A percentile compares a stretch with the other conserved stretches of the same genome.
Conservation (phyloP, 164 flowering plant genomes). For the Vitis labrusca region DNA sequence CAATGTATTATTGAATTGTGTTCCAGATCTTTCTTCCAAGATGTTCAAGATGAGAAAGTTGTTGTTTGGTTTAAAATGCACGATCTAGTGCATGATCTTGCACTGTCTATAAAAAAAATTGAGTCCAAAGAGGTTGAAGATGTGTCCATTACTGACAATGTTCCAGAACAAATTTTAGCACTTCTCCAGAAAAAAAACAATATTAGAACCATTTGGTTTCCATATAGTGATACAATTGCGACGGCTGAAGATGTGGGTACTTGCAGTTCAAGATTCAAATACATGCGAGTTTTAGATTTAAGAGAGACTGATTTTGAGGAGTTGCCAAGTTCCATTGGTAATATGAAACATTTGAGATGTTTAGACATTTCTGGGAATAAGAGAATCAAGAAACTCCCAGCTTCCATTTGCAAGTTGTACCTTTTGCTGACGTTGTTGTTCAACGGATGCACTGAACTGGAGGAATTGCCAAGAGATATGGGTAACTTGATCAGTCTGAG, state of each 20-base stretch:
- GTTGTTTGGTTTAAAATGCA: constrained; percentile 21
- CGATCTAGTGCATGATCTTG: constrained; percentile 23
- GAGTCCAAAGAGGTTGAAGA: no score
- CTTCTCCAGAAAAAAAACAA: background rate
- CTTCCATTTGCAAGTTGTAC: constrained; percentile 1
- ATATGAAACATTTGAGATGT: constrained; percentile 20
- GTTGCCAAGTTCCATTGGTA: constrained; percentile 18
- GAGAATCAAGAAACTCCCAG: background rate
- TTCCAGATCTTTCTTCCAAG: constrained; percentile 22
- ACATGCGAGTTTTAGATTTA: constrained; percentile 12
- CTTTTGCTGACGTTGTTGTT: background rate
- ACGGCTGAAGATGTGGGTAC: background rate
- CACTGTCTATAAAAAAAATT: background rate
- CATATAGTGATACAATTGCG: accelerated
- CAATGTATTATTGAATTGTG: constrained; percentile 13
- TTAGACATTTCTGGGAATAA: background rate
- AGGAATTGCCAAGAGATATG: background rate
- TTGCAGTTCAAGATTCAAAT: background rate
- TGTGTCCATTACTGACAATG: no score
- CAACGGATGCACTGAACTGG: no score
- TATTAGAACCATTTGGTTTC: background rate
- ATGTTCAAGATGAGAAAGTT: background rate
- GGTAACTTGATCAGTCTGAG: background rate
- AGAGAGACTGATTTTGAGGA: background rate
- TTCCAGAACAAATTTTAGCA: no score